These are phyloP conservation scores for Neodidymelliopsis sp. DNA, from an alignment of 2,329 filamentous ascomycete species.

Conservation along the genomic window DNA sequence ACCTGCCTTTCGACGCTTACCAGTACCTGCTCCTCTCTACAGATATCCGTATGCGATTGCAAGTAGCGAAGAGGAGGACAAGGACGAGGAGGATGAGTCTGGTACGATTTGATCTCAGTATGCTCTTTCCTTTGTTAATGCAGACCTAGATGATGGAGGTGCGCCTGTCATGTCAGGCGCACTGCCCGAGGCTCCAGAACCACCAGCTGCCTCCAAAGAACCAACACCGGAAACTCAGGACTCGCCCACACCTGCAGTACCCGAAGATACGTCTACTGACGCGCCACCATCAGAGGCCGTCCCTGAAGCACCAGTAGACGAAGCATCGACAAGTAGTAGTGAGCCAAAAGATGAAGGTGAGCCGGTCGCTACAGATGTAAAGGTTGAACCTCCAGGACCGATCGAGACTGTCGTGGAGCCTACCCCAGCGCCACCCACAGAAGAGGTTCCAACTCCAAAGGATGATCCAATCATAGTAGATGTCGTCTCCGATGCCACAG, in stretches of 20 bases:
- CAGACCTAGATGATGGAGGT: constrained; percentile 28
- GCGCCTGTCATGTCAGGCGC: constrained; percentile 23
- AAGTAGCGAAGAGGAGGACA: constrained; percentile 18
- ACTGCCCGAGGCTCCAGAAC: constrained; percentile 26
- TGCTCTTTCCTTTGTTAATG: neutral
- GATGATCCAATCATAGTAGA: constrained; percentile 16
- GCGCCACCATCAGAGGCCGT: constrained; percentile 10
- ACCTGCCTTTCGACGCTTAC: constrained; percentile 33
- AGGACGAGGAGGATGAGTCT: constrained; percentile 22
- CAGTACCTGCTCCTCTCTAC: constrained; percentile 33
- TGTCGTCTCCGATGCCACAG: neutral
- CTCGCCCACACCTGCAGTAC: constrained; percentile 1
- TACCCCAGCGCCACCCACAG: constrained; percentile 17
- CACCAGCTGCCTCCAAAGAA: constrained; percentile 24
- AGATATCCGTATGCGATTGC: neutral
- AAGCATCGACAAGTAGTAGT: constrained; percentile 11
- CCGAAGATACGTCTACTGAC: neutral
- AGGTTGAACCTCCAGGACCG: constrained; percentile 35
- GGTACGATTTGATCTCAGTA: constrained; percentile 1
- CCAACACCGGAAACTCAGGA: constrained; percentile 13
- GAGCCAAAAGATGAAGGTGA: constrained; percentile 23
- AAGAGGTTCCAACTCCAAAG: constrained; percentile 8
- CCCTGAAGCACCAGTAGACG: constrained; percentile 12
- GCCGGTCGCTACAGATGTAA: constrained; percentile 29
- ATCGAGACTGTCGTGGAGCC: constrained; percentile 3